phyloP scores from a whole-genome alignment of 768 basidiomycete species.

The Phylloporus rhodoxanthus region DNA sequence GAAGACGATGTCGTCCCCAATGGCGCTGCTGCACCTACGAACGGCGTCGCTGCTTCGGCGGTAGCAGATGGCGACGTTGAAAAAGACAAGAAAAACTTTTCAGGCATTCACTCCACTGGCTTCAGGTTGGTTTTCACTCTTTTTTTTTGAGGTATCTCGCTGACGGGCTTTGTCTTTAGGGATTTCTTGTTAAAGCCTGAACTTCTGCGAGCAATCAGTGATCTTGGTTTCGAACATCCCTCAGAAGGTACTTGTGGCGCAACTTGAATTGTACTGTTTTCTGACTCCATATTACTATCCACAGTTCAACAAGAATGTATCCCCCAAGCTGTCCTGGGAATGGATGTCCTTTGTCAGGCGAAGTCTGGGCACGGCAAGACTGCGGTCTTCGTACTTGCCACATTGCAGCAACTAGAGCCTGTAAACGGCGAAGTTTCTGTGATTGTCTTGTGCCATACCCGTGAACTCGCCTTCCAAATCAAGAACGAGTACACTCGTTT shows the following conservation, averaged over 20 bases:
- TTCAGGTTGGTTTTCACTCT: conserved; percentile 63
- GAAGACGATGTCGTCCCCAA: conserved; percentile 74
- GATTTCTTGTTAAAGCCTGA: conserved; percentile 99
- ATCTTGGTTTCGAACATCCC: conserved; percentile 99
- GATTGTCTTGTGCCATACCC: conserved; percentile 96
- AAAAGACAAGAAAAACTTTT: conserved; percentile 96
- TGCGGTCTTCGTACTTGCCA: conserved; percentile 97
- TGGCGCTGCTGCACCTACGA: conserved; percentile 42
- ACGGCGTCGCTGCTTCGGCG: conserved; percentile 44
- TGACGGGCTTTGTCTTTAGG: conserved; percentile 34
- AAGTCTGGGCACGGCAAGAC: conserved; percentile 99
- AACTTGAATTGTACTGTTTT: background rate
- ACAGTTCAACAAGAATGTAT: conserved; percentile 99
- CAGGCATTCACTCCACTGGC: conserved; percentile 99
- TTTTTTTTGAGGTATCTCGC: conserved; percentile 6
- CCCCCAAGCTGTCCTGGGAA: conserved; percentile 97
- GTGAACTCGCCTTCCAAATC: conserved; percentile 99
- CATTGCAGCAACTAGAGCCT: conserved; percentile 96
- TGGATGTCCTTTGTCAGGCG: conserved; percentile 99
- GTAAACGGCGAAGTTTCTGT: conserved; percentile 98
- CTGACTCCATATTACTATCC: background rate
- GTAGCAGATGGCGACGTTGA: conserved; percentile 49
- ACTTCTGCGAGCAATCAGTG: conserved; percentile 93
- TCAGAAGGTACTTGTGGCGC: conserved; percentile 71
- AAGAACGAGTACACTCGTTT: conserved; percentile 99